These are phyloP conservation scores for Botrytis tulipae DNA, from an alignment of 2,329 filamentous ascomycete genomes.

Conservation along the genomic window DNA sequence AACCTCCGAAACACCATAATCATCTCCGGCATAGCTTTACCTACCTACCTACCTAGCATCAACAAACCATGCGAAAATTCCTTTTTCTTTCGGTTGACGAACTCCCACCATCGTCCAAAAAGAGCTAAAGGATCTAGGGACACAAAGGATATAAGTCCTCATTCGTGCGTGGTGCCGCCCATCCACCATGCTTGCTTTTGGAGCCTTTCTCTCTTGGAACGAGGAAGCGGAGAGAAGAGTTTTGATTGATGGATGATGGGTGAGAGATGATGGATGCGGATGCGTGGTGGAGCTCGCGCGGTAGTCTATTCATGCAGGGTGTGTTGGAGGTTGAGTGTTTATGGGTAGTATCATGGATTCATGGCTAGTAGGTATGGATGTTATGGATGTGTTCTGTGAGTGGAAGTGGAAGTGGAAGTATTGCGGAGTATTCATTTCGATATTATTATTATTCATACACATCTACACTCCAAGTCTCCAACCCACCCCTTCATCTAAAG, in stretches of 20 bases:
- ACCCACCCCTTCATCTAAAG: conserved; percentile 2
- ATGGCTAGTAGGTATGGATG: not conserved
- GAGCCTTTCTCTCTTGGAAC: not conserved
- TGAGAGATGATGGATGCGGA: not conserved
- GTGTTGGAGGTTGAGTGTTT: not conserved
- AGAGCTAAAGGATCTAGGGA: not conserved
- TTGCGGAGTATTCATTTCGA: not conserved
- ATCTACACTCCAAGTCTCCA: too few species aligned
- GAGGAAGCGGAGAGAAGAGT: not conserved
- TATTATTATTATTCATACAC: too few species aligned
- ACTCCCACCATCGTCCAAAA: not conserved
- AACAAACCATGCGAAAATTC: not conserved
- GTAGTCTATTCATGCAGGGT: not conserved
- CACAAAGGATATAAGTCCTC: not conserved
- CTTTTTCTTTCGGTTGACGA: not conserved
- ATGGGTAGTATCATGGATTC: not conserved
- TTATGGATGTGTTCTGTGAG: not conserved
- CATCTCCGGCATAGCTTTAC: not conserved
- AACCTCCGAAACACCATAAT: not conserved
- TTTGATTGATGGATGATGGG: not conserved
- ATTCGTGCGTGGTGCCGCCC: not conserved
- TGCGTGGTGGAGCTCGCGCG: not conserved
- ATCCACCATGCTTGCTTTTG: not conserved
- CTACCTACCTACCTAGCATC: too few species aligned
- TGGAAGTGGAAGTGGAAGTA: too few species aligned